A percentile compares a stretch with the other conserved stretches of the same genome.
phyloP scores from a whole-genome alignment of 148 eudicot species.

The Linanthus parryae region DNA sequence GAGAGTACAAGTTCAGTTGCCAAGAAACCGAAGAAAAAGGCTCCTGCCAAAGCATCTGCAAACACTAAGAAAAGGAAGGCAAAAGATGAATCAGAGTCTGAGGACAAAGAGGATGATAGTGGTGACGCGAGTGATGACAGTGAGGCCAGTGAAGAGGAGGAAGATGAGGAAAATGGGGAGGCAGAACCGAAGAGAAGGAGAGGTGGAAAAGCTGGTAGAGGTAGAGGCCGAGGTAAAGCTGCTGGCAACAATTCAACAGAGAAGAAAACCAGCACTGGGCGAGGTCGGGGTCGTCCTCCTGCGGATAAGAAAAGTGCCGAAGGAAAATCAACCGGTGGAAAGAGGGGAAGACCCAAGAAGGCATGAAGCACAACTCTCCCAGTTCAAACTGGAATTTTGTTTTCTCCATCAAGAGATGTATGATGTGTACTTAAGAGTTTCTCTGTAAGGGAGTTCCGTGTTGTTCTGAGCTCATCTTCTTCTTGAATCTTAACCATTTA shows the following conservation, averaged over 20 bases:
- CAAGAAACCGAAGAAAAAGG: slow-evolving; percentile 47
- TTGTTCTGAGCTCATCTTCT: no score
- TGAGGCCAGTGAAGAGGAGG: no score
- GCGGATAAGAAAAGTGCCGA: slow-evolving; percentile 15
- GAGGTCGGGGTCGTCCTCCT: slow-evolving; percentile 56
- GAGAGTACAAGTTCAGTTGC: slow-evolving; percentile 22
- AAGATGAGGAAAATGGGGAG: slow-evolving; percentile 49
- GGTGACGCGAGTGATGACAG: slow-evolving; percentile 35
- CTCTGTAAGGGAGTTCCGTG: no score
- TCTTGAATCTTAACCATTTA: no score
- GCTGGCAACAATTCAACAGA: slow-evolving; percentile 6
- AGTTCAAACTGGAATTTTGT: slow-evolving; percentile 10
- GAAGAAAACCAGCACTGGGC: slow-evolving; percentile 25
- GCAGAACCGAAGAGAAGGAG: slow-evolving; percentile 33
- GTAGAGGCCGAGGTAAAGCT: slow-evolving; percentile 48
- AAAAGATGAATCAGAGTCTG: slow-evolving; percentile 58
- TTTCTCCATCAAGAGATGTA: slow-evolving; percentile 1
- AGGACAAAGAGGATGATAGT: slow-evolving; percentile 41
- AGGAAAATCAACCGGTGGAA: slow-evolving; percentile 20
- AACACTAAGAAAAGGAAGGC: slow-evolving; percentile 67
- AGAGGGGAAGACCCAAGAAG: slow-evolving; percentile 72
- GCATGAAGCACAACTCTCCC: slow-evolving; percentile 17
- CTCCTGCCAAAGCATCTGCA: slow-evolving; percentile 26
- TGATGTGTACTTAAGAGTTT: not conserved
- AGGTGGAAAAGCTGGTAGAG: slow-evolving; percentile 74